Evolutionary conservation across 139 green algal species (phyloP).

Genomic region (Coelastrella sp.): DNA sequence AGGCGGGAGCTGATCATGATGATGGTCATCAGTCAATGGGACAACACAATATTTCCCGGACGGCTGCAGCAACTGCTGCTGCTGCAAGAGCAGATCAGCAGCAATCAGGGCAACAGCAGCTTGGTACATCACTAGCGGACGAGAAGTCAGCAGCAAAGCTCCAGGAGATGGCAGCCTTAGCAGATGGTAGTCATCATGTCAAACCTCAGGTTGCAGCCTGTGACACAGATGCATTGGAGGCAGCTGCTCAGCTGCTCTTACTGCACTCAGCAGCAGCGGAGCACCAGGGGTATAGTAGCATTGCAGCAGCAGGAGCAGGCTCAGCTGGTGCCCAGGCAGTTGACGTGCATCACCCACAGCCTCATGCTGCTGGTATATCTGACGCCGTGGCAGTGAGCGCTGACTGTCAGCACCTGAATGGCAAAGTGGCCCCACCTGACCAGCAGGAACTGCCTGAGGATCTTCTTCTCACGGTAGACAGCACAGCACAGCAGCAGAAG

Average conservation of each 20-base stretch:
- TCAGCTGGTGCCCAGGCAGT: not conserved
- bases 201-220: not conserved
- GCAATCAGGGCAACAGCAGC: too few relatives aligned
- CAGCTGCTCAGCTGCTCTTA: not conserved
- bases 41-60: too few relatives aligned
- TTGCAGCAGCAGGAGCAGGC: not conserved
- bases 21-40: too few relatives aligned
- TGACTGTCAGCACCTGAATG: not conserved
- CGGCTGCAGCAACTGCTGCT: too few relatives aligned
- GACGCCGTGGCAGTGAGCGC: not conserved
- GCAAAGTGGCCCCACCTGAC: not conserved
- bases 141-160: too few relatives aligned
- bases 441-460: conserved; percentile 3
- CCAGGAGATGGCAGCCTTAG: too few relatives aligned
- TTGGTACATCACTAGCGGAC: not conserved
- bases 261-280: not conserved
- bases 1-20: too few relatives aligned
- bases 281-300: not conserved
- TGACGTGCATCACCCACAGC: too few relatives aligned
- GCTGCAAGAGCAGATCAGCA: too few relatives aligned
- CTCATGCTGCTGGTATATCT: not conserved
- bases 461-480: not conserved
- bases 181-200: too few relatives aligned
- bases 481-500: not conserved
- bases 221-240: not conserved